Conservation (phyloP, 805 yeast genomes). For the Millerozyma miso region DNA sequence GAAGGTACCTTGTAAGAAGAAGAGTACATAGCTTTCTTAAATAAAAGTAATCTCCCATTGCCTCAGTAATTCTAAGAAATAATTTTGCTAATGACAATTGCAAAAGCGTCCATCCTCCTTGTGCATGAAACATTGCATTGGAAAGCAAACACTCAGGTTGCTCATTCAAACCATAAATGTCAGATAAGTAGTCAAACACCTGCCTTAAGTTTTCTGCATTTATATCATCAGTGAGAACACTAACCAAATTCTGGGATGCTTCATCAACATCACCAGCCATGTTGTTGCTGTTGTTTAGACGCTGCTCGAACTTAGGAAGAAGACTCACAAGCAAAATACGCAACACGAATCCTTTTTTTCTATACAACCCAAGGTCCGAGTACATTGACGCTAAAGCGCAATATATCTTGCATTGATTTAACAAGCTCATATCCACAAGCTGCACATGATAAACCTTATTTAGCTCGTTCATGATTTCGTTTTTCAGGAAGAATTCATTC, state of each 20-base stretch:
- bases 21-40: conserved; percentile 46
- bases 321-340: conserved; percentile 58
- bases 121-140: conserved; percentile 18
- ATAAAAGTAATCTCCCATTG: conserved; percentile 39
- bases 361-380: conserved; percentile 50
- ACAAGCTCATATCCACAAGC: conserved; percentile 33
- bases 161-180: conserved; percentile 50
- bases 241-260: conserved; percentile 3
- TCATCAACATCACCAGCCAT: conserved; percentile 3
- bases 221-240: conserved; percentile 4
- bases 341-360: conserved; percentile 70
- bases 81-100: conserved; percentile 53
- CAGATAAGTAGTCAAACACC: conserved; percentile 46
- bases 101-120: conserved; percentile 48
- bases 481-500: conserved; percentile 17
- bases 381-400: conserved; percentile 64
- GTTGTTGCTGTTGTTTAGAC: background rate
- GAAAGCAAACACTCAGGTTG: conserved; percentile 24
- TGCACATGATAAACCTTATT: conserved; percentile 34
- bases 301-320: conserved; percentile 32
- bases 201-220: conserved; percentile 23
- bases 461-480: conserved; percentile 41
- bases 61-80: conserved; percentile 51
- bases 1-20: conserved; percentile 52
- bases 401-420: conserved; percentile 59